phyloP scores from a whole-genome alignment of 768 basidiomycete genomes.

The Boletus subparvulus region DNA sequence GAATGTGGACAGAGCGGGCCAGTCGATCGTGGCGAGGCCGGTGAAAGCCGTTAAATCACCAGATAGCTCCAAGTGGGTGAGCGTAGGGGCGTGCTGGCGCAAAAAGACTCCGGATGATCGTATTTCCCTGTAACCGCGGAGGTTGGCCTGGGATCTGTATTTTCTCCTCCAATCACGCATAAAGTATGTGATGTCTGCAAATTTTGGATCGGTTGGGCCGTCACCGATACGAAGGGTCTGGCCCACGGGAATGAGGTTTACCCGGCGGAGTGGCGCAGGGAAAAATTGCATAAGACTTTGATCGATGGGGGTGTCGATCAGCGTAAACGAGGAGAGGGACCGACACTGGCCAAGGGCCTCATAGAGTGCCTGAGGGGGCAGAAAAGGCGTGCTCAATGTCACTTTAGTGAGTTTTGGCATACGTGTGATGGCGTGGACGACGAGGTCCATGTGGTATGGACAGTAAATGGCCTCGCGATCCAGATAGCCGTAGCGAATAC shows the following conservation, averaged over 20 bases:
- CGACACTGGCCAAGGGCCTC: slow-evolving; percentile 28
- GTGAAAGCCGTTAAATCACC: slow-evolving; percentile 30
- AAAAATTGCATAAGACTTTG: slow-evolving; percentile 34
- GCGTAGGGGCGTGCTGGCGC: slow-evolving; percentile 28
- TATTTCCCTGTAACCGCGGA: slow-evolving; percentile 30
- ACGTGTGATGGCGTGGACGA: slow-evolving; percentile 22
- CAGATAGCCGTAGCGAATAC: slow-evolving; percentile 32
- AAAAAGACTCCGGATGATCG: slow-evolving; percentile 32
- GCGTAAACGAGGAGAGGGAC: slow-evolving; percentile 26
- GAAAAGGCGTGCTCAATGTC: slow-evolving; percentile 33
- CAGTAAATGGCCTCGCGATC: slow-evolving; percentile 35
- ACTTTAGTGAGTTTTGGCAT: slow-evolving; percentile 33
- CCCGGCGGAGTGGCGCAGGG: slow-evolving; percentile 22
- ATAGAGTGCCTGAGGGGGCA: slow-evolving; percentile 32
- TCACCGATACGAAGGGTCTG: slow-evolving; percentile 36
- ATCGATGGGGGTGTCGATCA: slow-evolving; percentile 37
- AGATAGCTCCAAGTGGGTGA: slow-evolving; percentile 33
- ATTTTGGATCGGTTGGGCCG: slow-evolving; percentile 33
- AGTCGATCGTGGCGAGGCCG: slow-evolving; percentile 30
- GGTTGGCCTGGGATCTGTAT: slow-evolving; percentile 32
- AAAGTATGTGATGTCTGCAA: slow-evolving; percentile 34
- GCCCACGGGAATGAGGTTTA: slow-evolving; percentile 35
- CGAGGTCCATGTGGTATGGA: slow-evolving; percentile 27
- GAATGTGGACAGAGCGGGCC: slow-evolving; percentile 32
- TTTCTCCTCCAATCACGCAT: slow-evolving; percentile 38